Evolutionary conservation across 1,284 basidiomycete species (phyloP), one percentile per base, ranked within the genome.

Genomic region (Fomes fomentarius): DNA sequence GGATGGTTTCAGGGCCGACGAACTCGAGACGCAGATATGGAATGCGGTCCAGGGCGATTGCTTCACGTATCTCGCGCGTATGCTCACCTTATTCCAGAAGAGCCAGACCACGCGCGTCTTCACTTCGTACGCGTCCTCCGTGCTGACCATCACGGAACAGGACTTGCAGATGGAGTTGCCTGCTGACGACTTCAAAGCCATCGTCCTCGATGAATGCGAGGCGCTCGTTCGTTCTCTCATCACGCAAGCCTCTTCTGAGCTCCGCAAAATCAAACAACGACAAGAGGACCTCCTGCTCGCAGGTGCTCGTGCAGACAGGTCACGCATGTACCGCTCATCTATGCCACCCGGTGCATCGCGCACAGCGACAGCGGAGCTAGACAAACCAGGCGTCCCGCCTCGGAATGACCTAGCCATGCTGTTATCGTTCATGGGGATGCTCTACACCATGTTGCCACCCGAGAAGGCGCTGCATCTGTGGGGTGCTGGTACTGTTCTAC

Each of bases 201-300:
- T 82, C 25, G 74, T 96, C 11, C 75, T 94, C 25, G 71, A 78
- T 24, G 81, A 84, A 19, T 84, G 93, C 54, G 93, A 95, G 65
- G 75, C 76, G 1, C 79, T 96, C 15, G 72, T 96, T 33, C 80
- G 88, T 31, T 83, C 84, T 15, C 74, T 91, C 38, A 86, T 97
- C 62, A 87, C 84, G 0, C 87, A 89, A 57, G 89, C 91, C 8
- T 92, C 90, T 12, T 89, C 91, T 0, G 91, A 96, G 68, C 78
- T 97, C n/a, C 84, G 92, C 39, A 93, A 93, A 68, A 87, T 97
- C 68, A 93, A 94, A 68, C 93, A 95, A 64, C 78, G 88, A 37
- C 94, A 97, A 68, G 95, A 97, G 71, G 95, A 97, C 67, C 71
- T 89, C 24, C 78, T 88, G 5, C 76, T 89, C 21, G 85, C 87